phyloP scores from a whole-genome alignment of 192 early-diverging fungal species.

The Coemansia javaensis region DNA sequence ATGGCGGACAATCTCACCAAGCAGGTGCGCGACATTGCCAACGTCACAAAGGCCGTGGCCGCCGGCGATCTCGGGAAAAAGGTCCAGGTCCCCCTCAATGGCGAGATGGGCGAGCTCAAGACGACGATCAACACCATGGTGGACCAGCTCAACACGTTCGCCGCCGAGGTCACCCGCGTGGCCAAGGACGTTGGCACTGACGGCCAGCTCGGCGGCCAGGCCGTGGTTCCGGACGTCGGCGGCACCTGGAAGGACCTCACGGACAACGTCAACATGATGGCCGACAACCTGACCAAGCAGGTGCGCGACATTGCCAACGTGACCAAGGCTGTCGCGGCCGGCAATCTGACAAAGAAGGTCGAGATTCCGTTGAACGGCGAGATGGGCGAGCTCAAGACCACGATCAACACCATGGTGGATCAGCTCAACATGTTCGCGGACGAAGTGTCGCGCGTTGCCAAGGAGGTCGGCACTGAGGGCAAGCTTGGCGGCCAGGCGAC shows the following conservation, averaged over 20 bases:
- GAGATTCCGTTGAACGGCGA: slow-evolving; percentile 40
- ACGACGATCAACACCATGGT: slow-evolving; percentile 58
- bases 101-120: slow-evolving; percentile 58
- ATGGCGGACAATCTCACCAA: slow-evolving; percentile 61
- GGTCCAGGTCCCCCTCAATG: slow-evolving; percentile 43
- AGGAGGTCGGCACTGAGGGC: slow-evolving; percentile 55
- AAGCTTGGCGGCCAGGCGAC: slow-evolving; percentile 53
- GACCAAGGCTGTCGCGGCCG: slow-evolving; percentile 48
- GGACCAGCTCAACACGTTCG: slow-evolving; percentile 53
- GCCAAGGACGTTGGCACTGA: slow-evolving; percentile 60
- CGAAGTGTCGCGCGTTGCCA: slow-evolving; percentile 53
- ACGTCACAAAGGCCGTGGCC: slow-evolving; percentile 56
- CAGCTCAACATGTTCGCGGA: slow-evolving; percentile 51
- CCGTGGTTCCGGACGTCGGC: slow-evolving; percentile 48
- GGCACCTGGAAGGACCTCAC: slow-evolving; percentile 61
- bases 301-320: slow-evolving; percentile 55
- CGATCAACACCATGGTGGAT: slow-evolving; percentile 51
- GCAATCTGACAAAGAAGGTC: slow-evolving; percentile 48
- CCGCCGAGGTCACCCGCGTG: slow-evolving; percentile 55
- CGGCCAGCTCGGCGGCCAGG: slow-evolving; percentile 58
- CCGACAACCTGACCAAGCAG: slow-evolving; percentile 58
- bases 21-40: slow-evolving; percentile 58
- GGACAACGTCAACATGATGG: slow-evolving; percentile 62
- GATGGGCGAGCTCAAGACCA: slow-evolving; percentile 50
- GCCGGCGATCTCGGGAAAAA: slow-evolving; percentile 56